Base-by-base conservation (phyloP, 495 filamentous ascomycete genomes). In the Lichina pygmaea region DNA sequence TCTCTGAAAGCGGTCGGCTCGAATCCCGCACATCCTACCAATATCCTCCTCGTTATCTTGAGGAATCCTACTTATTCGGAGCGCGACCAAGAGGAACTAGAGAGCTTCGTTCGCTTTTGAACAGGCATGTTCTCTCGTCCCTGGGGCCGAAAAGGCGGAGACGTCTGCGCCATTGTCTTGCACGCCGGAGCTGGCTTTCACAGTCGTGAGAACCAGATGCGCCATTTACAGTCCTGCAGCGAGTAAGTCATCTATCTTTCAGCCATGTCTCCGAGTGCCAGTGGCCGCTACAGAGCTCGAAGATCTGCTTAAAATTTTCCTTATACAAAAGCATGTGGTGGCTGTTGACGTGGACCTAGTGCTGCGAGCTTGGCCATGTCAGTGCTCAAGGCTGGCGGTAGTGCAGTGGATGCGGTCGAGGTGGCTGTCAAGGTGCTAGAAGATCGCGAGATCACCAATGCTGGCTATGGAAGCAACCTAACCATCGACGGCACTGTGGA, bases 101-200 rank as follows among this genome's bases (percentile, higher is more conserved):
- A 24, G 24, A 24, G 24, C 24, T 24, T 4, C 24, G 24, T 24
- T 4, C 24, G 1, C 24, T 24, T 24, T 40, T 40, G n/a, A 31
- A 31, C 15, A 46, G 52, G 45, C 46, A 59, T 54, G 56, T 55
- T 57, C 46, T 44, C 32, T 44, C 55, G 45, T 38, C 44, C 52
- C 48, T 16, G 52, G 51, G 41, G 46, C 54, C 15, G 58, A 55
- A 44, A 55, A 41, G 55, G 51, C 40, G 58, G 64, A 13, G 64
- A 71, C 44, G 48, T 70, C 8, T 69, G 64, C 48, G 79, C 78
- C n/a, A 80, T 95, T 34, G 94, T 93, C 55, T 73, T 95, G 47
- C 89, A 97, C 63, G 89, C 86, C 16, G 89, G 89, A 10, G 89
- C 89, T 13, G 89, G 89, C n/a, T 94, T 78, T 53, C 89, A 97